Evolutionary conservation across 1,284 basidiomycete species (phyloP).

Genomic region (Tremellales sp.): DNA sequence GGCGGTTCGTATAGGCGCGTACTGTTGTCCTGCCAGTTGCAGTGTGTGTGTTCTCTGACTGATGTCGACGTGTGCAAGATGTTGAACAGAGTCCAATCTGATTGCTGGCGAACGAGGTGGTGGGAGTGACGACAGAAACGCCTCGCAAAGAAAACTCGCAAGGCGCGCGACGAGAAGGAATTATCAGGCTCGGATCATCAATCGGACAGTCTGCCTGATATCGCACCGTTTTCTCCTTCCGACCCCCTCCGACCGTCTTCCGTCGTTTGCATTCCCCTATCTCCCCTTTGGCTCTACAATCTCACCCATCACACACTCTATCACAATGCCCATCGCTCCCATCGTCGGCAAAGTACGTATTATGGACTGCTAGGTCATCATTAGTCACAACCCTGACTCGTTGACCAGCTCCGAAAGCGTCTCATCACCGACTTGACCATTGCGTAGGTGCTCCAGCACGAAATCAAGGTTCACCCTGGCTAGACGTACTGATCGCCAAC

Average conservation of each 20-base stretch:
- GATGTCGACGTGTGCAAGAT: background rate
- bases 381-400: background rate
- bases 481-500: background rate
- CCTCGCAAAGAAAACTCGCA: background rate
- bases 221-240: background rate
- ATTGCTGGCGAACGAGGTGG: background rate
- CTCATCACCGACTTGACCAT: conserved; percentile 74
- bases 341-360: conserved; percentile 65
- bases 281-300: conserved; percentile 1
- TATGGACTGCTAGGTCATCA: background rate
- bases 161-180: background rate
- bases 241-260: conserved; percentile 3
- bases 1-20: no score
- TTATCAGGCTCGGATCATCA: background rate
- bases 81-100: background rate
- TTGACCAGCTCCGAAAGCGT: conserved; percentile 64
- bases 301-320: conserved; percentile 6
- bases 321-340: conserved; percentile 69
- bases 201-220: no score
- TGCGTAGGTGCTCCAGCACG: conserved; percentile 36
- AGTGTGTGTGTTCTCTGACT: no score
- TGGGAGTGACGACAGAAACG: background rate
- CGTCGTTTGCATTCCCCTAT: background rate
- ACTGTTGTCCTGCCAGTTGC: no score
- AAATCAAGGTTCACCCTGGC: background rate